These are phyloP conservation scores for Kregervanrija fluxuum DNA, from an alignment of 805 yeast genomes.

Conservation along the genomic window DNA sequence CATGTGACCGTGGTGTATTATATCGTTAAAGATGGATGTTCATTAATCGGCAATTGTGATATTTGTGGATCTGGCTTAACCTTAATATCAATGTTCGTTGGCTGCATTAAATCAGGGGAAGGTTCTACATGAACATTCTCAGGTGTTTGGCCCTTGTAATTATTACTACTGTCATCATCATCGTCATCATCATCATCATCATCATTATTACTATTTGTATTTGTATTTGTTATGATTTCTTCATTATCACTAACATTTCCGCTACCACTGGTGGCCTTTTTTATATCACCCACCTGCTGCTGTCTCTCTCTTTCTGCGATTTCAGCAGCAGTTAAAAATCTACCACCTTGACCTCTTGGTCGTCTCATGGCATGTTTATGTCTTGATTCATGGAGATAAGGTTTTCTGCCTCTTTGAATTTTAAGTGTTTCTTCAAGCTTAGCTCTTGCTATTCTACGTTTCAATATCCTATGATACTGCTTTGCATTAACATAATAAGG, in stretches of 20 bases:
- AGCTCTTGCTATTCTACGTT: constrained; percentile 90
- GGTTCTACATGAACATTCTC: too few relatives aligned
- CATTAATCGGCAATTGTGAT: too few relatives aligned
- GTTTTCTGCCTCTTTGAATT: constrained; percentile 84
- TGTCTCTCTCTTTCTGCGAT: constrained; percentile 58
- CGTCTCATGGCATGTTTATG: constrained; percentile 99
- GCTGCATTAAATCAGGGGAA: too few relatives aligned
- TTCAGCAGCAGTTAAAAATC: constrained; percentile 92
- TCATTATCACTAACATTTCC: not conserved
- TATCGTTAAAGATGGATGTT: too few relatives aligned
- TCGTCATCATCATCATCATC: not conserved
- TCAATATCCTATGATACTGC: constrained; percentile 90
- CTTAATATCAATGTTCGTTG: too few relatives aligned
- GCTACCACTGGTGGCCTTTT: constrained; percentile 2
- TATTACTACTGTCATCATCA: not conserved
- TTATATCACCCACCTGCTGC: constrained; percentile 24
- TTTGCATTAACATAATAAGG: constrained; percentile 97
- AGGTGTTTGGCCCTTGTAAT: not conserved
- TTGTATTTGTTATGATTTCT: constrained; percentile 3
- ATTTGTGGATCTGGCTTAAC: too few relatives aligned
- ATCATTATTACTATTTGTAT: not conserved
- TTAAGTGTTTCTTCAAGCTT: constrained; percentile 82
- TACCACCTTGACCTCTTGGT: constrained; percentile 98
- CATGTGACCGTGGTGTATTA: too few relatives aligned
- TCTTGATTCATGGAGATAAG: constrained; percentile 92